These are phyloP conservation scores for Dendrocalamus sinicus DNA, from an alignment of 176 grass and related monocot species.

Conservation along the genomic window DNA sequence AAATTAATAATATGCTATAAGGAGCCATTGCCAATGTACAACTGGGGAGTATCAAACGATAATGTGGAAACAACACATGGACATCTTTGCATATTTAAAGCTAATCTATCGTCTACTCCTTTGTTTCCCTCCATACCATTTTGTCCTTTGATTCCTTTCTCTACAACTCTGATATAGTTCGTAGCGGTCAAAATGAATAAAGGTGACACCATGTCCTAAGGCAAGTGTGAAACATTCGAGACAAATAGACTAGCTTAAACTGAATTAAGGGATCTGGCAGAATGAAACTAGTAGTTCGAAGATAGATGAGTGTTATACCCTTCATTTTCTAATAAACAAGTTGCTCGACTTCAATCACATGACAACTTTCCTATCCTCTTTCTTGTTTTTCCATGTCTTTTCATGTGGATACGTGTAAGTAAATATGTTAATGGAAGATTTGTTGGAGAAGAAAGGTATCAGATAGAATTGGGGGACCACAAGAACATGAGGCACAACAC, in stretches of 20 bases:
- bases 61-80: background rate
- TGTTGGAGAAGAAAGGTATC: slow-evolving; percentile 29
- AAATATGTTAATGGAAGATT: slow-evolving; percentile 31
- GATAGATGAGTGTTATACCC: background rate
- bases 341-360: background rate
- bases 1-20: background rate
- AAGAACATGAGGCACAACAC: slow-evolving; percentile 26
- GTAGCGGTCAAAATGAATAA: slow-evolving; percentile 12
- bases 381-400: slow-evolving; percentile 1
- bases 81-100: slow-evolving; percentile 21
- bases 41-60: background rate
- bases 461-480: background rate
- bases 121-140: slow-evolving; percentile 27
- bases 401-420: slow-evolving; percentile 19
- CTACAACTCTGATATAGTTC: background rate
- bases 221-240: background rate
- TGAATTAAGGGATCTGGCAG: background rate
- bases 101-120: background rate
- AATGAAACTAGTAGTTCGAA: slow-evolving; percentile 5
- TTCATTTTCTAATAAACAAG: background rate
- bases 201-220: background rate
- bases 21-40: background rate
- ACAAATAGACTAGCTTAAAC: background rate
- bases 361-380: background rate
- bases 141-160: slow-evolving; percentile 13